These are phyloP conservation scores for Cystofilobasidium bisporidii DNA, from an alignment of 768 basidiomycete genomes.

Conservation along the genomic window DNA sequence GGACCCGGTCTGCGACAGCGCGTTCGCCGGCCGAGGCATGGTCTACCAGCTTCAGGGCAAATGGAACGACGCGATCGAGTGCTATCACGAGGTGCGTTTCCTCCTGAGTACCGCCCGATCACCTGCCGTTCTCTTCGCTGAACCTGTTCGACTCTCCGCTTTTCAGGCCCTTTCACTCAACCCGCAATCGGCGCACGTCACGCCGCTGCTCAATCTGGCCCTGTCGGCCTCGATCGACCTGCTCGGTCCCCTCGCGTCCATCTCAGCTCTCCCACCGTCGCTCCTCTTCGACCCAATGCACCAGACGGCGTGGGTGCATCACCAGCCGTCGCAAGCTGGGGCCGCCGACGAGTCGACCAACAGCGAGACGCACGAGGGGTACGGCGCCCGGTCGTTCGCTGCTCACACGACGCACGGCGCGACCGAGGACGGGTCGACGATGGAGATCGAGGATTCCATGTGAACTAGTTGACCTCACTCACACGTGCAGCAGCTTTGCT, in stretches of 20 bases:
- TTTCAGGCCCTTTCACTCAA: constrained; percentile 32
- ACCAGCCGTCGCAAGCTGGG: background rate
- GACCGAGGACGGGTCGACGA: constrained; percentile 10
- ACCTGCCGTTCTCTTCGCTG: background rate
- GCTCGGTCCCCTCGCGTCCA: constrained; percentile 30
- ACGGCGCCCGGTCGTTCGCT: constrained; percentile 18
- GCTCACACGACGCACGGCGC: background rate
- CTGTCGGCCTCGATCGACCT: constrained; percentile 35
- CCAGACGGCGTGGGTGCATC: constrained; percentile 32
- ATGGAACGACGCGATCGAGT: constrained; percentile 69
- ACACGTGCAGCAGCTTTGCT: no score
- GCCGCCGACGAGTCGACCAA: constrained; percentile 17
- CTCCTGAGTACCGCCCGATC: background rate
- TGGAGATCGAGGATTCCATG: constrained; percentile 19
- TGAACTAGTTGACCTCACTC: background rate
- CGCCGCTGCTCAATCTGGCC: constrained; percentile 38
- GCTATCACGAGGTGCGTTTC: constrained; percentile 77
- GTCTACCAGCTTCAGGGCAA: constrained; percentile 67
- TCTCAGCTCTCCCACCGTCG: constrained; percentile 34
- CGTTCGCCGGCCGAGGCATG: constrained; percentile 81
- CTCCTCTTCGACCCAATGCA: constrained; percentile 29
- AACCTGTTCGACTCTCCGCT: background rate
- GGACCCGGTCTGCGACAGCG: constrained; percentile 71
- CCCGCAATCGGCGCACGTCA: constrained; percentile 38
- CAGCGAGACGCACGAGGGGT: constrained; percentile 11